phyloP scores from a whole-genome alignment of 495 filamentous ascomycete species.

The Aspergillus sclerotioniger region DNA sequence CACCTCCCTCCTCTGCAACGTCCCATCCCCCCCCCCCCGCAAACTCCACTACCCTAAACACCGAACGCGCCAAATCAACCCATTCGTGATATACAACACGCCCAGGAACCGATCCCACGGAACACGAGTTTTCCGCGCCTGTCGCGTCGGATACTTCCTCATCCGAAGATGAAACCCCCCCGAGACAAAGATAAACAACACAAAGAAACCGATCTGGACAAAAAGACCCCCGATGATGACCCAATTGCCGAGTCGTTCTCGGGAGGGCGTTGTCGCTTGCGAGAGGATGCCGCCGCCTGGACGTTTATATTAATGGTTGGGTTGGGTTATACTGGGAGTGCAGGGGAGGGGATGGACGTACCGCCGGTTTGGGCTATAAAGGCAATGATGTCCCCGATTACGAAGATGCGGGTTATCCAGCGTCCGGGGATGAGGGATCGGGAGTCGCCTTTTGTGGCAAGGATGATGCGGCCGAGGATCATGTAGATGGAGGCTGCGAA shows the following conservation, averaged over 20 bases:
- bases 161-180: constrained; percentile 32
- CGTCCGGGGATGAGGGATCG: constrained; percentile 1
- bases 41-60: constrained; percentile 64
- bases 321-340: too few species aligned
- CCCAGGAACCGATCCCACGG: background rate
- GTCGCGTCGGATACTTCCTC: constrained; percentile 16
- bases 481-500: constrained; percentile 54
- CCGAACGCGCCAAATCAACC: constrained; percentile 55
- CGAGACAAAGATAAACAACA: constrained; percentile 25
- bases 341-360: background rate
- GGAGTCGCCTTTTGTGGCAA: constrained; percentile 35
- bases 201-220: constrained; percentile 27
- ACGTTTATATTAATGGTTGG: background rate
- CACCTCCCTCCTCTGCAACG: constrained; percentile 49
- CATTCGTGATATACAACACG: constrained; percentile 1
- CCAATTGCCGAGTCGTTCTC: constrained; percentile 25
- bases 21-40: constrained; percentile 47
- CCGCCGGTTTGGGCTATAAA: constrained; percentile 19
- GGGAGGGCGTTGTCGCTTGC: background rate
- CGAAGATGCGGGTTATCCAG: constrained; percentile 23
- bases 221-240: constrained; percentile 39
- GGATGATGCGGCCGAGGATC: constrained; percentile 46
- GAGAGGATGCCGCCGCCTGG: constrained; percentile 11
- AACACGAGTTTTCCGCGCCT: background rate
- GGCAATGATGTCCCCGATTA: constrained; percentile 22